These are phyloP conservation scores for Gliomastix tumulicola DNA, from an alignment of 2,329 filamentous ascomycete species.

Conservation along the genomic window DNA sequence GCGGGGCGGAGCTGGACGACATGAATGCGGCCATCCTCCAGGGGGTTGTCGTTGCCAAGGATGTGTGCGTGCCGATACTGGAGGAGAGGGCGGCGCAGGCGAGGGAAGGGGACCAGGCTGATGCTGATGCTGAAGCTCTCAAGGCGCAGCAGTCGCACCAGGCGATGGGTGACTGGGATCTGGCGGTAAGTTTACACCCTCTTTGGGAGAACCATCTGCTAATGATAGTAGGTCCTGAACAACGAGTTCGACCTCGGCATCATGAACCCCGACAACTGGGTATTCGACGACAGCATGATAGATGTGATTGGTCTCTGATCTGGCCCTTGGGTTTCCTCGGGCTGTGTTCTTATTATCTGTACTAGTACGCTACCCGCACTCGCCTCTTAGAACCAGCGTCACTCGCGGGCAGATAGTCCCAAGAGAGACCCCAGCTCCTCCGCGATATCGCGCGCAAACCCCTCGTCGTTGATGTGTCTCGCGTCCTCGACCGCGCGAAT, in stretches of 20 bases:
- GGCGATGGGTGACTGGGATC: neutral
- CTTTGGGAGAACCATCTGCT: no score
- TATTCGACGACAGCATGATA: no score
- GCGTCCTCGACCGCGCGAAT: slow-evolving; percentile 43
- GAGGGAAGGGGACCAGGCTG: neutral
- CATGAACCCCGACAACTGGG: no score
- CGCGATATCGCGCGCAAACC: slow-evolving; percentile 41
- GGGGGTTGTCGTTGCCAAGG: neutral
- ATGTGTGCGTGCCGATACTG: neutral
- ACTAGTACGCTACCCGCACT: no score
- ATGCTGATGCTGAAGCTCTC: neutral
- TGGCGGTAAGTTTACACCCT: neutral
- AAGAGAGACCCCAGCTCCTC: slow-evolving; percentile 21
- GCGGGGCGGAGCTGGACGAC: slow-evolving; percentile 23
- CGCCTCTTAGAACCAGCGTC: no score
- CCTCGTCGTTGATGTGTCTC: slow-evolving; percentile 45
- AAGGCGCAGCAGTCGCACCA: neutral
- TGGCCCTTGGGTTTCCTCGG: no score
- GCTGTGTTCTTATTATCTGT: no score
- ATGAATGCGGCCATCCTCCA: slow-evolving; percentile 8
- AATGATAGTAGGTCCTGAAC: no score
- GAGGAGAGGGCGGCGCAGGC: neutral
- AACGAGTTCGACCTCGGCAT: no score
- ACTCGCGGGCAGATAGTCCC: no score
- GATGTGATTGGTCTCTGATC: no score